Evolutionary conservation across 345 rosid genomes (phyloP).

Genomic region (Cardamine chenopodiifolia): DNA sequence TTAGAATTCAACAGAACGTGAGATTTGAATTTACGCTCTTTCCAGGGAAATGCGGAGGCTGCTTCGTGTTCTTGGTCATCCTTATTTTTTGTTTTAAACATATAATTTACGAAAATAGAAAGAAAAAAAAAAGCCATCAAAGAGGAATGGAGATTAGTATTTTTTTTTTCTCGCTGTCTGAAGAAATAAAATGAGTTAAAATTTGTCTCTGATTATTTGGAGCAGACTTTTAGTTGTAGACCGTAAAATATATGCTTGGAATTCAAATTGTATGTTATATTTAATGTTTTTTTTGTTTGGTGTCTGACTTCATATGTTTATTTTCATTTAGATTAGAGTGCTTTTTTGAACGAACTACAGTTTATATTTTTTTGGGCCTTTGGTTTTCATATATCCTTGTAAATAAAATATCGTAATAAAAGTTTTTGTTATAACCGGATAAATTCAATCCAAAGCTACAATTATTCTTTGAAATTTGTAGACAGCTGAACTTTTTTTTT

Average conservation of each 20-base stretch:
- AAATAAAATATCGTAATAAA: background rate
- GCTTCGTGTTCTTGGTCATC: slow-evolving; percentile 34
- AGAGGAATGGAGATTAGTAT: slow-evolving; percentile 15
- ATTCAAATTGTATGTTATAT: background rate
- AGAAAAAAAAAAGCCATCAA: slow-evolving; percentile 36
- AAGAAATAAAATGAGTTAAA: background rate
- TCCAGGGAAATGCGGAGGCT: slow-evolving; percentile 36
- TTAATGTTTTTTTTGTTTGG: background rate
- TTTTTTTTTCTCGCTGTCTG: background rate
- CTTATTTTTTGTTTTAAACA: background rate
- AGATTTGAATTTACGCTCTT: slow-evolving; percentile 10
- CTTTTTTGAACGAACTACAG: too few relatives aligned
- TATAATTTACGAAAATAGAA: background rate
- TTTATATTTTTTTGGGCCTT: too few relatives aligned
- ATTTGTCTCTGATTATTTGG: background rate
- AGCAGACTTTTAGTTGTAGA: slow-evolving; percentile 35
- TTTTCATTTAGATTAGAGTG: background rate
- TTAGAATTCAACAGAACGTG: slow-evolving; percentile 35
- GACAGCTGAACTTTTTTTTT: background rate
- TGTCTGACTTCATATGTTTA: background rate
- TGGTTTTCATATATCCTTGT: background rate
- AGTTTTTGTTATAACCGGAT: background rate
- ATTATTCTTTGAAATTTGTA: background rate
- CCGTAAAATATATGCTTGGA: background rate
- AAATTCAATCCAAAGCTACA: background rate